phyloP scores from a whole-genome alignment of 2,329 filamentous ascomycete genomes.

The Aureobasidium musti region DNA sequence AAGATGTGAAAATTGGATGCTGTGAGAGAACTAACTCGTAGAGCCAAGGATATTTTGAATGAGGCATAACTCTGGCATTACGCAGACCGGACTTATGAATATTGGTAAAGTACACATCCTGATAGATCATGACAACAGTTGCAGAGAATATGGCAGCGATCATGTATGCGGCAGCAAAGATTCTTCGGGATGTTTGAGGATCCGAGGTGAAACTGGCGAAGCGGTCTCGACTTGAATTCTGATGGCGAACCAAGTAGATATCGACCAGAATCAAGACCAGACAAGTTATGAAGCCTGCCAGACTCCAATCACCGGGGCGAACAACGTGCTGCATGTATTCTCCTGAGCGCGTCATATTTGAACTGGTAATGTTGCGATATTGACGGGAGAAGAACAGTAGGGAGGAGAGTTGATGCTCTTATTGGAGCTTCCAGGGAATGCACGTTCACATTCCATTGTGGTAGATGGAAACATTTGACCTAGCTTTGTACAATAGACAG shows the following conservation, averaged over 20 bases:
- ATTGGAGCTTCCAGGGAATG: background rate
- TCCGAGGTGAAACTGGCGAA: background rate
- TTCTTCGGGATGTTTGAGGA: background rate
- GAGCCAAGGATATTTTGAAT: background rate
- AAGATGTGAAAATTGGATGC: background rate
- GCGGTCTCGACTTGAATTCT: background rate
- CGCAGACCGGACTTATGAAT: background rate
- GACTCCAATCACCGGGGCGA: background rate
- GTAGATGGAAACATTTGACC: constrained; percentile 15
- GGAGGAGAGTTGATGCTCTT: background rate
- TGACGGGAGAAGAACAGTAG: constrained; percentile 1
- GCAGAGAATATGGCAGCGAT: background rate
- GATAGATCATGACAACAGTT: background rate
- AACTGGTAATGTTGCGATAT: background rate
- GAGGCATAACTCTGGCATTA: background rate
- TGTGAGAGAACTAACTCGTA: background rate
- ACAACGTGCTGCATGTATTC: background rate
- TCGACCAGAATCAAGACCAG: background rate
- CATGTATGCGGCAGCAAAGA: background rate
- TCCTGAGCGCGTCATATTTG: background rate
- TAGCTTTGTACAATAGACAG: constrained; percentile 10
- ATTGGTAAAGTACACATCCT: background rate
- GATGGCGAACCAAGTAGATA: background rate
- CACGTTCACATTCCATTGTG: constrained; percentile 21
- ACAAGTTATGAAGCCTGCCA: background rate